Evolutionary conservation across 1,284 basidiomycete genomes (phyloP), one percentile per base, ranked within the genome.

Genomic region (Sporisorium scitamineum): DNA sequence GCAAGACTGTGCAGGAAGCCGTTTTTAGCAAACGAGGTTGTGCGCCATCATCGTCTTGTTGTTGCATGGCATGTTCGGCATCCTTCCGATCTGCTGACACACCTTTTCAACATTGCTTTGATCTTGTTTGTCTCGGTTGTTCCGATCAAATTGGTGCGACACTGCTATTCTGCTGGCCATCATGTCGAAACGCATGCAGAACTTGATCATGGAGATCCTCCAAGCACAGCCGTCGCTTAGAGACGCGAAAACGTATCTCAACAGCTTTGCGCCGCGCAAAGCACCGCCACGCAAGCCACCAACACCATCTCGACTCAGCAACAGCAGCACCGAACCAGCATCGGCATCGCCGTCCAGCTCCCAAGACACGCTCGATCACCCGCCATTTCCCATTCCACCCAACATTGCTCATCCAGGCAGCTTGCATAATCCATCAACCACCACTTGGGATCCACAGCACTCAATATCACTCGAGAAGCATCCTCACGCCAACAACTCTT

Each of bases 151-250:
- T 54, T 51, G 16, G 26, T 26, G 31, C 34, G n/a, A 29, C 27
- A 34, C 34, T 34, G 34, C 34, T 22, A 8, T 29, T 18, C 10
- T 42, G 57, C 53, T 32, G 39, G 41, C 54, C 34, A 70, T 24
- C 60, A 81, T 82, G 73, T 82, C 82, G 53, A 79, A 77, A 65
- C 76, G 70, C 39, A 74, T 82, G 68, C 85, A 99, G 95, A 95
- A 97, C 84, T 95, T 99, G 83, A 96, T 99, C 85, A 88, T 99
- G 58, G 96, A 94, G 53, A 93, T 99, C 80, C 89, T 99, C 59
- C 91, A 93, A 75, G 93, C 97, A 39, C 94, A 94, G 70, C 95
- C 97, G 10, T 97, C 96, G 2, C 87, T 92, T 61, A 89, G 97
- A 78, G 97, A 99, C 86, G 93, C 94, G 42, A 92, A 91, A 66